phyloP scores from a whole-genome alignment of 257 asterid genomes.

The Marsdenia floribunda region DNA sequence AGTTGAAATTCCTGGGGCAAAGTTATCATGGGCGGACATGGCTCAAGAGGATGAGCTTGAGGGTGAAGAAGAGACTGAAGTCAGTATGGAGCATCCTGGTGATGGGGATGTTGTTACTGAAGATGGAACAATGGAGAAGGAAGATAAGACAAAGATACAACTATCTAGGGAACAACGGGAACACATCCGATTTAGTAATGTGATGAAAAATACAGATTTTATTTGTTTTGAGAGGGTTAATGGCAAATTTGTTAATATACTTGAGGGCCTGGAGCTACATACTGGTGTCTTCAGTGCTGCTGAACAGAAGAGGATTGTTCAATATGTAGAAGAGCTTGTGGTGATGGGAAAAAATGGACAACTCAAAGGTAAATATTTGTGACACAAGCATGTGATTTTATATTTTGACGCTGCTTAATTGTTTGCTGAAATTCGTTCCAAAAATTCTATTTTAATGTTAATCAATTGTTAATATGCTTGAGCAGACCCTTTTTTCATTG shows the following conservation, averaged over 20 bases:
- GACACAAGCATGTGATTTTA: neutral
- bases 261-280: constrained; percentile 44
- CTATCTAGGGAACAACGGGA: constrained; percentile 42
- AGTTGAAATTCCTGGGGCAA: constrained; percentile 29
- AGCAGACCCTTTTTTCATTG: neutral
- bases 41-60: constrained; percentile 82
- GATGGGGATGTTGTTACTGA: constrained; percentile 21
- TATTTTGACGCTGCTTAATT: neutral
- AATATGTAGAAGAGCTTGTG: constrained; percentile 27
- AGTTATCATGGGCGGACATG: constrained; percentile 98
- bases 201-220: constrained; percentile 34
- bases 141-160: constrained; percentile 38
- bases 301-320: constrained; percentile 42
- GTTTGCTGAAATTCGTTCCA: neutral
- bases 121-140: constrained; percentile 26
- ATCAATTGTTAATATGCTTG: neutral
- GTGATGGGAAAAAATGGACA: constrained; percentile 42
- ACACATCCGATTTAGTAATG: constrained; percentile 32
- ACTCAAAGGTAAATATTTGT: constrained; percentile 29
- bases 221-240: constrained; percentile 35
- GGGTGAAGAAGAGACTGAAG: constrained; percentile 27
- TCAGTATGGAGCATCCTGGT: constrained; percentile 10
- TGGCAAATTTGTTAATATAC: constrained; percentile 36
- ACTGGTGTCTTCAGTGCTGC: constrained; percentile 39
- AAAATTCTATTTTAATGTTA: neutral